Conservation (phyloP, 139 green algal genomes). For the Limnomonas spitsbergensis region DNA sequence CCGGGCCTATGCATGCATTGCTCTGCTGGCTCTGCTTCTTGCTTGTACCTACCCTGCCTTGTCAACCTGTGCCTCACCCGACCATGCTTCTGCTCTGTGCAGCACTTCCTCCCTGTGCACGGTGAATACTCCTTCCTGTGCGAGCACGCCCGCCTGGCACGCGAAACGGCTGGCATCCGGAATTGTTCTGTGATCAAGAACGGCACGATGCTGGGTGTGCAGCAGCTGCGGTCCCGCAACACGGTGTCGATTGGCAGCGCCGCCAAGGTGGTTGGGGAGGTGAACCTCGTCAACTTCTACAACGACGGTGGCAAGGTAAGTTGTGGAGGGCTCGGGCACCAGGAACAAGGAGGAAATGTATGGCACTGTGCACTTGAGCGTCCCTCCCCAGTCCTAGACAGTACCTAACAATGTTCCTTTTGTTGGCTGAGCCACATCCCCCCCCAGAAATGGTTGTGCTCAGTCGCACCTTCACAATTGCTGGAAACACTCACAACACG, state of each 20-base stretch:
- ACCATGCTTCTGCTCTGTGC: constrained; percentile 51
- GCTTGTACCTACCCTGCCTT: too few species aligned
- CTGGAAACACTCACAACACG: too few species aligned
- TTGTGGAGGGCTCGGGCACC: constrained; percentile 31
- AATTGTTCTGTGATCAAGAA: constrained; percentile 89
- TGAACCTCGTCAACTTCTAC: constrained; percentile 74
- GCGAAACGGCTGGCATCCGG: constrained; percentile 46
- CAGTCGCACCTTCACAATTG: too few species aligned
- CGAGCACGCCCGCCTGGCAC: constrained; percentile 83
- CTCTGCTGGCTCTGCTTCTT: not conserved
- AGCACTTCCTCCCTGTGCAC: constrained; percentile 98
- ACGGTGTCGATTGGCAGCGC: constrained; percentile 59
- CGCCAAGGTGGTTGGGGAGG: constrained; percentile 22
- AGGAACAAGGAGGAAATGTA: constrained; percentile 37
- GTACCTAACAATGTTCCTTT: too few species aligned
- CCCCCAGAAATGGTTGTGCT: too few species aligned
- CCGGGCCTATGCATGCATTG: too few species aligned
- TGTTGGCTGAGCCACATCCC: too few species aligned
- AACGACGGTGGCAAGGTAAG: constrained; percentile 93
- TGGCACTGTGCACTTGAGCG: too few species aligned
- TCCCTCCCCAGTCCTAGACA: too few species aligned
- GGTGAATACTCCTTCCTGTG: constrained; percentile 95
- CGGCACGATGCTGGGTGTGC: constrained; percentile 92
- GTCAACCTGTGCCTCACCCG: not conserved
- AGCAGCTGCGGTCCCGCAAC: constrained; percentile 64